Conservation (phyloP, 2,329 filamentous ascomycete genomes). For the Fusarium tuaranense region DNA sequence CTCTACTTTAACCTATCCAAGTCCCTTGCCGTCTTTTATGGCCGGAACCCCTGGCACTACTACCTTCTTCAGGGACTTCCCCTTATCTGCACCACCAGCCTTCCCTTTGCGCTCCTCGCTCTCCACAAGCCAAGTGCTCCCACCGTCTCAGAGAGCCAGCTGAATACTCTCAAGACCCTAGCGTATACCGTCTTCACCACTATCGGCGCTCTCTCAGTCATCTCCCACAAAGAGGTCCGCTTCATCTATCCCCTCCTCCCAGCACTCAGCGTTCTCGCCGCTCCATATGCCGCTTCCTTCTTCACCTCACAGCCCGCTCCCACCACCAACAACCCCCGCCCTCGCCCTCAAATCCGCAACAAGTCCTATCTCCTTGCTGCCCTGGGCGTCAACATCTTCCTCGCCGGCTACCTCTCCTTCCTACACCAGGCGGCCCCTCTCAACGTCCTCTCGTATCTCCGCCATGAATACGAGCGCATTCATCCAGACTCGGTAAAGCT, state of each 20-base stretch:
- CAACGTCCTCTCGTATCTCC: slow-evolving; percentile 79
- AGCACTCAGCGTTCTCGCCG: slow-evolving; percentile 83
- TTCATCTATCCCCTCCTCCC: slow-evolving; percentile 96
- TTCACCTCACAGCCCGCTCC: slow-evolving; percentile 60
- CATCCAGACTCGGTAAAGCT: slow-evolving; percentile 53
- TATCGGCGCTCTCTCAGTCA: slow-evolving; percentile 74
- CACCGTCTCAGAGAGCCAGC: slow-evolving; percentile 48
- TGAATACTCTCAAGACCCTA: slow-evolving; percentile 56
- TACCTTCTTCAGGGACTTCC: slow-evolving; percentile 92
- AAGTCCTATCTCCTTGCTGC: slow-evolving; percentile 68
- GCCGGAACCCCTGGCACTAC: slow-evolving; percentile 90
- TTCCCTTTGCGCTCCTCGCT: slow-evolving; percentile 80
- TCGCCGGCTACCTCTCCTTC: slow-evolving; percentile 80
- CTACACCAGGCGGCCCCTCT: slow-evolving; percentile 86
- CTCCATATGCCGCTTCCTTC: slow-evolving; percentile 73
- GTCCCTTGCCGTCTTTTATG: slow-evolving; percentile 92
- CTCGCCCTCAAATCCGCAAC: slow-evolving; percentile 57
- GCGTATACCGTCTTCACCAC: slow-evolving; percentile 70
- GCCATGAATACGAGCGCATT: slow-evolving; percentile 75
- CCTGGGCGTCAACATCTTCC: slow-evolving; percentile 73
- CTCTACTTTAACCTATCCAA: slow-evolving; percentile 92
- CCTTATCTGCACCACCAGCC: slow-evolving; percentile 82
- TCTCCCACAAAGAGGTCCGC: slow-evolving; percentile 96
- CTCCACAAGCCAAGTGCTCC: slow-evolving; percentile 62
- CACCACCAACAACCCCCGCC: slow-evolving; percentile 42